Conservation (phyloP, 345 rosid genomes). For the Eucalyptus caleyi region DNA sequence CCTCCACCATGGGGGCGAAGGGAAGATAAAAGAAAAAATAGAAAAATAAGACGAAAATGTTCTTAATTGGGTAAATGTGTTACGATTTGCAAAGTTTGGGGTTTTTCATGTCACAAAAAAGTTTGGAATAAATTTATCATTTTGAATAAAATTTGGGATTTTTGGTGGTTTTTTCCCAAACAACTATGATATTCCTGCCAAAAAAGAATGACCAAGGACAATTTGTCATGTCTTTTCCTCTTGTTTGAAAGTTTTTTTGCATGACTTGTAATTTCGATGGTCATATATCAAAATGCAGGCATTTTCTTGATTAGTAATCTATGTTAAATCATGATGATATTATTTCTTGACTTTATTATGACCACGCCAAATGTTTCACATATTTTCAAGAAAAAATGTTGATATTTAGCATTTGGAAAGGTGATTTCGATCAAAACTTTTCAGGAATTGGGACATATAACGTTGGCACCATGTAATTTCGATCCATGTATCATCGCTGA, state of each 20-base stretch:
- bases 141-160: no score
- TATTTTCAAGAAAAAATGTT: background rate
- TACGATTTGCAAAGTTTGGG: accelerated
- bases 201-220: background rate
- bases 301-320: background rate
- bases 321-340: background rate
- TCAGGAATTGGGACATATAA: background rate
- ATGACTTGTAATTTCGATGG: background rate
- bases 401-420: background rate
- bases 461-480: background rate
- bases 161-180: background rate
- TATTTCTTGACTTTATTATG: background rate
- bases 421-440: background rate
- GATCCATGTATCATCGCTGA: background rate
- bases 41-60: no score
- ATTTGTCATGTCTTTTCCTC: background rate
- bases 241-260: background rate
- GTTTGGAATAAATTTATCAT: no score
- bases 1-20: no score
- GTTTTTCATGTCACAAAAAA: no score
- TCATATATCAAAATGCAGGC: background rate
- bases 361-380: background rate
- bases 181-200: background rate
- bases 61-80: no score
- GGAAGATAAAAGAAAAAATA: no score